Evolutionary conservation across 2,329 filamentous ascomycete species (phyloP), one percentile per base, ranked within the genome.

Genomic region (Scytalidium lignicola): DNA sequence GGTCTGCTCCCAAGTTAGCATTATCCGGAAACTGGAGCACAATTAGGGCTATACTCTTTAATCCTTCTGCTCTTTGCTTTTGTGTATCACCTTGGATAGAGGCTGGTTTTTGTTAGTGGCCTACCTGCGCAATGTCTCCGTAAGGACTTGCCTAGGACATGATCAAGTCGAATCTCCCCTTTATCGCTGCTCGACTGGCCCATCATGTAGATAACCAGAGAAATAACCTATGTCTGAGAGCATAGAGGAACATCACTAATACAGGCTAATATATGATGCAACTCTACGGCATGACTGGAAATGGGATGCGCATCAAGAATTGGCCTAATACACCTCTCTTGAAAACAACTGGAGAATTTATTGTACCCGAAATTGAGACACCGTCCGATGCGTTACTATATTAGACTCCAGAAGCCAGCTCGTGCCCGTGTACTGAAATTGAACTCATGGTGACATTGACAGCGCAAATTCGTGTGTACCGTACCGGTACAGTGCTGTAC

Each of bases 1-100:
- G 43, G 49, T 60, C 63, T 65, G 41, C 40, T 21, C 8, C 17
- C 19, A 17, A 13, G 43, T 50, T 32, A 49, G 42, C 22, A 37
- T 12, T 19, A 43, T 46, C 19, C 6, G 12, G 15, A 2, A 26
- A 18, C 21, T 42, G 28, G 41, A 29, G 41, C 9, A 26, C 21
- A 39, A 19, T 32, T 7, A 22, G 13, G 13, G 17, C 6, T 4
- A 44, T 40, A 55, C 53, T 37, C 44, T 45, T 51, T n/a, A 55
- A 26, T 29, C 44, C 53, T 12, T 53, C 49, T 19, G 43, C 29
- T 37, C 49, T 43, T 20, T 51, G 41, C 44, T 46, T 55, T n/a
- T 32, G 20, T 37, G 39, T 43, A 3, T 44, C 46, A 41, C 41
- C 37, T n/a, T 40, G 32, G 5, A 47, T 42, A 10, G 32, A 28